A percentile compares a stretch with the other conserved stretches of the same genome.
Conservation (phyloP, 2,329 filamentous ascomycete genomes). For the Sarocladium oryzae region DNA sequence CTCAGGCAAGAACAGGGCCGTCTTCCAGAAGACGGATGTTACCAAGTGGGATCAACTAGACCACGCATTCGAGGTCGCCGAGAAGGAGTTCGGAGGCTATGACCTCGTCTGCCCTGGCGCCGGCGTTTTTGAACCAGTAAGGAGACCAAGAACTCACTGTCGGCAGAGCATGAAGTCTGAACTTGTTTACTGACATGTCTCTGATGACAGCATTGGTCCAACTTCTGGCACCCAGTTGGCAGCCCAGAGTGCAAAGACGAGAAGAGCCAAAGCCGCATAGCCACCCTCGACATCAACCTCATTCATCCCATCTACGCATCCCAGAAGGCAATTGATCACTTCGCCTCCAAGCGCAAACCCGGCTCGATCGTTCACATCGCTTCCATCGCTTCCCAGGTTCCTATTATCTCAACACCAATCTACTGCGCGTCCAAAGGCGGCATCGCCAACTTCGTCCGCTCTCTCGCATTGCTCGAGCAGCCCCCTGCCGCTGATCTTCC, state of each 20-base stretch:
- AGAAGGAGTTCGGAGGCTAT: conserved; percentile 24
- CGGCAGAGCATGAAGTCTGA: too few relatives aligned
- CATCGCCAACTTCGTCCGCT: conserved; percentile 25
- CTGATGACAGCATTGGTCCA: conserved; percentile 5
- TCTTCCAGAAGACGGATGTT: conserved; percentile 38
- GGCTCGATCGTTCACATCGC: conserved; percentile 21
- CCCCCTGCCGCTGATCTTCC: neutral
- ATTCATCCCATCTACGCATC: conserved; percentile 24
- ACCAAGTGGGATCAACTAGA: conserved; percentile 26
- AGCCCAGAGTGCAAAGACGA: neutral
- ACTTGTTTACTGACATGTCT: too few relatives aligned
- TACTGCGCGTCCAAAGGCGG: conserved; percentile 24
- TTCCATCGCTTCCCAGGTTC: conserved; percentile 20
- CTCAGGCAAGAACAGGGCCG: conserved; percentile 20
- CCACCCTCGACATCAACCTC: conserved; percentile 22
- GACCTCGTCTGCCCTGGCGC: conserved; percentile 43
- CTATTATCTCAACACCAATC: conserved; percentile 18
- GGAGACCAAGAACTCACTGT: neutral
- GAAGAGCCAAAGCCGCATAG: neutral
- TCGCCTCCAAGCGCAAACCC: conserved; percentile 15
- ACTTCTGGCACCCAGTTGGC: conserved; percentile 12
- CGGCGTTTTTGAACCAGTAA: conserved; percentile 34
- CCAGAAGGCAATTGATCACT: conserved; percentile 24
- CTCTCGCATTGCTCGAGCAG: conserved; percentile 22
- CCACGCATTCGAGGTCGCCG: conserved; percentile 23